These are phyloP conservation scores for Funneliformis caledonium DNA, from an alignment of 371 early-diverging fungal species.

Conservation along the genomic window DNA sequence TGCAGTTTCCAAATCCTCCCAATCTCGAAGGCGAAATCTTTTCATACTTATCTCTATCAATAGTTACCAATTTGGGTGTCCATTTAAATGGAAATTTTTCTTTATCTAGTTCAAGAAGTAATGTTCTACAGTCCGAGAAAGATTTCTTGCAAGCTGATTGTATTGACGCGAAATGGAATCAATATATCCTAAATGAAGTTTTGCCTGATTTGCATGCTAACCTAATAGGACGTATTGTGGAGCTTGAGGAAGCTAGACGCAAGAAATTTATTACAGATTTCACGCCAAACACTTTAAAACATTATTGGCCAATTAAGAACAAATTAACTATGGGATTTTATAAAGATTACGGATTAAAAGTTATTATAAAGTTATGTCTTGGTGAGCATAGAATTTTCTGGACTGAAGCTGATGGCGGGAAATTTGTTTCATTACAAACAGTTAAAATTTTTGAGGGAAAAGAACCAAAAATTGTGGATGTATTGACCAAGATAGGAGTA, in stretches of 20 bases:
- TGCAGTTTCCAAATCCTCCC: background rate
- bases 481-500: background rate
- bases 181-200: background rate
- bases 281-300: background rate
- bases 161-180: slow-evolving; percentile 4
- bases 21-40: background rate
- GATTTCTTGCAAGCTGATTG: background rate
- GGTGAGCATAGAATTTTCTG: background rate
- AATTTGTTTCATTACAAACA: slow-evolving; percentile 7
- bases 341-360: background rate
- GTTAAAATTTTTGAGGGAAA: background rate
- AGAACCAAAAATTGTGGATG: background rate
- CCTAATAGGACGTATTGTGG: background rate
- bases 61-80: background rate
- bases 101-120: background rate
- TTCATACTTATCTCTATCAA: background rate
- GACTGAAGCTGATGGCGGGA: slow-evolving; percentile 2
- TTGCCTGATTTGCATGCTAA: slow-evolving; percentile 31
- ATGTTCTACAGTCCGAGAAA: background rate
- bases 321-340: background rate
- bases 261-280: background rate
- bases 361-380: background rate
- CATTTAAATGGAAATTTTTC: background rate
- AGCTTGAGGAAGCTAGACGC: background rate
- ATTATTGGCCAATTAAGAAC: background rate